Conservation (phyloP, 2,329 filamentous ascomycete species). For the Penicillium griseofulvum region DNA sequence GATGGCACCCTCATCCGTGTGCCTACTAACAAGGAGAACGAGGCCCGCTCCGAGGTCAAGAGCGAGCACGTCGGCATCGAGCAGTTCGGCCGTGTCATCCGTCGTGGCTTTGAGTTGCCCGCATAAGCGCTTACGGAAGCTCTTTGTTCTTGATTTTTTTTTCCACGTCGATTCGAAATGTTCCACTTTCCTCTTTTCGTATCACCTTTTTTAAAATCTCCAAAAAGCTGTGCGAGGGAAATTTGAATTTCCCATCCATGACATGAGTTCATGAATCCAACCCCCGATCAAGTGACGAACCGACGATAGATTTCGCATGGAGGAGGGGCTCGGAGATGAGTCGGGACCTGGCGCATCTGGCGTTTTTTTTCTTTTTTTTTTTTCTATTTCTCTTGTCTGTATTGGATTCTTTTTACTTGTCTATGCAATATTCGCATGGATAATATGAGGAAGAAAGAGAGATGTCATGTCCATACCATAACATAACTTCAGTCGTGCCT, state of each 20-base stretch:
- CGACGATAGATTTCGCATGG: conserved; percentile 29
- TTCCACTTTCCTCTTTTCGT: conserved; percentile 15
- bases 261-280: conserved; percentile 28
- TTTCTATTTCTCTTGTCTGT: conserved; percentile 17
- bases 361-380: conserved; percentile 22
- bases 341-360: conserved; percentile 28
- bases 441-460: conserved; percentile 11
- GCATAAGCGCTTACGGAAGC: conserved; percentile 46
- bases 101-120: conserved; percentile 81
- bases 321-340: conserved; percentile 27
- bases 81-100: conserved; percentile 63
- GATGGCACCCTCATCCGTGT: conserved; percentile 66
- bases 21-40: conserved; percentile 92
- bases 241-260: conserved; percentile 12
- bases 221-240: conserved; percentile 10
- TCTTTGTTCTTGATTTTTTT: conserved; percentile 16
- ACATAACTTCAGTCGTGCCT: conserved; percentile 4
- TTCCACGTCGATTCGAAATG: background rate
- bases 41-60: conserved; percentile 93
- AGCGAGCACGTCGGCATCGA: conserved; percentile 76
- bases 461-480: conserved; percentile 11
- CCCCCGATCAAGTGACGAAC: conserved; percentile 23
- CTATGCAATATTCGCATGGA: conserved; percentile 1
- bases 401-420: conserved; percentile 13
- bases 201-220: conserved; percentile 12